Conservation (phyloP, 2,329 filamentous ascomycete species). For the Botrytis fabae region DNA sequence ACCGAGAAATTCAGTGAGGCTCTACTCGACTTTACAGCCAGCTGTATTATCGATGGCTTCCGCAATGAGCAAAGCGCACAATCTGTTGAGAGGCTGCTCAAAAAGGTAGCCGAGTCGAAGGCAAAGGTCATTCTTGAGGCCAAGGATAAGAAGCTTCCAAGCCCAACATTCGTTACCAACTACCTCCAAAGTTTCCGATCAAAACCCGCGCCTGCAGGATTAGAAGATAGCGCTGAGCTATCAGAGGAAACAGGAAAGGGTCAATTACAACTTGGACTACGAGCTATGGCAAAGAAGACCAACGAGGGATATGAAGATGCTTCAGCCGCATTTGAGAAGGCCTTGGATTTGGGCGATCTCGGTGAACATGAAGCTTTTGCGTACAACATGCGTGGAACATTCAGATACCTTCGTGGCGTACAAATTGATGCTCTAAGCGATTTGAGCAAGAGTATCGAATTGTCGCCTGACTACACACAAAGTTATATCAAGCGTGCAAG, state of each 20-base stretch:
- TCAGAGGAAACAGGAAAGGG: conserved; percentile 77
- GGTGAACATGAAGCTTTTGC: conserved; percentile 85
- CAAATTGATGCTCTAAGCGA: conserved; percentile 80
- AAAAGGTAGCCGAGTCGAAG: conserved; percentile 95
- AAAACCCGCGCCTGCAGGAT: conserved; percentile 73
- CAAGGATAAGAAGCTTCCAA: conserved; percentile 83
- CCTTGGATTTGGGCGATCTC: conserved; percentile 77
- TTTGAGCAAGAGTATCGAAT: conserved; percentile 87
- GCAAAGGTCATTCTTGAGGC: conserved; percentile 81
- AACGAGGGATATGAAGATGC: conserved; percentile 91
- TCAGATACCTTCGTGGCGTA: conserved; percentile 88
- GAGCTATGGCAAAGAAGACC: conserved; percentile 81
- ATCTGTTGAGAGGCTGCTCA: conserved; percentile 87
- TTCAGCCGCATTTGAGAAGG: conserved; percentile 80
- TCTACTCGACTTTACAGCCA: conserved; percentile 94
- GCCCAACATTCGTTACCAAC: conserved; percentile 95
- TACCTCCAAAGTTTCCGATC: conserved; percentile 97
- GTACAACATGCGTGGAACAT: conserved; percentile 95
- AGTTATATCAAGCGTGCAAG: conserved; percentile 98
- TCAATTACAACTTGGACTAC: conserved; percentile 80
- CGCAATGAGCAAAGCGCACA: conserved; percentile 86
- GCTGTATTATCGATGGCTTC: conserved; percentile 98
- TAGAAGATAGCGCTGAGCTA: conserved; percentile 80
- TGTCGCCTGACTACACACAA: conserved; percentile 85
- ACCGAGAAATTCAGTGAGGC: conserved; percentile 89